Evolutionary conservation across 345 rosid species (phyloP).

Genomic region (Anastatica hierochuntica): DNA sequence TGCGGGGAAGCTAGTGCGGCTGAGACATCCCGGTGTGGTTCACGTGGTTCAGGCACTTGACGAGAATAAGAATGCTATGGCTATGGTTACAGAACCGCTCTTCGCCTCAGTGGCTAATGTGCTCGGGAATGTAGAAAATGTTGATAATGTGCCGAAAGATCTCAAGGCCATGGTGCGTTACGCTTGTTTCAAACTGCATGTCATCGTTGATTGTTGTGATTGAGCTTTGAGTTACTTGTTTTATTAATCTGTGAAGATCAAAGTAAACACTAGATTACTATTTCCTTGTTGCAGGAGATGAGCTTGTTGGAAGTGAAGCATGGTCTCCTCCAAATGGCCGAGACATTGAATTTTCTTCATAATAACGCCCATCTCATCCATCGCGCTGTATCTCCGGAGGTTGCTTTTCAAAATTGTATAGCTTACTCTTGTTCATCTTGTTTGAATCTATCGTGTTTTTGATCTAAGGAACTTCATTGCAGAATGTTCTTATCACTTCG

Average conservation of each 20-base stretch:
- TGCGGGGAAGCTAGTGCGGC: constrained; percentile 65
- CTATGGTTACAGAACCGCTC: constrained; percentile 95
- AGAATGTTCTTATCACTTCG: constrained; percentile 84
- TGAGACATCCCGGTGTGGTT: constrained; percentile 94
- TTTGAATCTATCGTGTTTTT: too few relatives aligned
- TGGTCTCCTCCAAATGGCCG: constrained; percentile 83
- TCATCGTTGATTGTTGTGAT: too few relatives aligned
- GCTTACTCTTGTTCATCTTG: not conserved
- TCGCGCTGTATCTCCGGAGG: constrained; percentile 91
- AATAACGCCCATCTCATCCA: constrained; percentile 80
- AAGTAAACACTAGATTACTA: too few relatives aligned
- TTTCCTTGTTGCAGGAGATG: constrained; percentile 93
- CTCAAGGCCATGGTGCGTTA: constrained; percentile 79
- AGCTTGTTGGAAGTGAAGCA: constrained; percentile 91
- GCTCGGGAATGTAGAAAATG: constrained; percentile 77
- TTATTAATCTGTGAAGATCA: not conserved
- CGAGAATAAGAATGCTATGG: constrained; percentile 88
- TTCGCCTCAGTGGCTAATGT: constrained; percentile 88
- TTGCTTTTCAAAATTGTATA: constrained; percentile 4
- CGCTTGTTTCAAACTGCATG: too few relatives aligned
- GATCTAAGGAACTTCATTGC: constrained; percentile 18
- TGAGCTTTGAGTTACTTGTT: too few relatives aligned
- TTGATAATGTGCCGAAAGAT: constrained; percentile 71
- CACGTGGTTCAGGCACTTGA: constrained; percentile 96
- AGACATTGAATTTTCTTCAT: constrained; percentile 81